phyloP scores from a whole-genome alignment of 352 stramenopile species.

The Phytophthora idaei region DNA sequence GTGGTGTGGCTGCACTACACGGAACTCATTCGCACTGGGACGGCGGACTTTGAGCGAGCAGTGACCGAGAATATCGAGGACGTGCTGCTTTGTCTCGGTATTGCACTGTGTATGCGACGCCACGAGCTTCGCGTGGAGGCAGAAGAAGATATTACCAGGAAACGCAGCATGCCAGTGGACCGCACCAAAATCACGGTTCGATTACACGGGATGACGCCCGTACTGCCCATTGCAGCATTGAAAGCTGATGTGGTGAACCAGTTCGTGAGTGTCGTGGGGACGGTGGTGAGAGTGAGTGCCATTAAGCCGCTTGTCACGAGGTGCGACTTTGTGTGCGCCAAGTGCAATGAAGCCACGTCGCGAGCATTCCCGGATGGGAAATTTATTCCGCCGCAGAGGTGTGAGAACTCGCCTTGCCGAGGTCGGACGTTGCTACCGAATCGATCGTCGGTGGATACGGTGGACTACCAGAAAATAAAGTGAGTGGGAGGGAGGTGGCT shows the following conservation, averaged over 20 bases:
- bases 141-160: conserved; percentile 50
- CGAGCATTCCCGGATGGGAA: conserved; percentile 83
- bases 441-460: conserved; percentile 83
- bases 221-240: conserved; percentile 68
- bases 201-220: conserved; percentile 68
- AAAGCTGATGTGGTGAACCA: conserved; percentile 81
- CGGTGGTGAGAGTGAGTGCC: conserved; percentile 81
- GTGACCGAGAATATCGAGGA: conserved; percentile 64
- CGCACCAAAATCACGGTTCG: conserved; percentile 63
- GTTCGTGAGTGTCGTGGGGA: conserved; percentile 78
- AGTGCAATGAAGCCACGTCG: conserved; percentile 77
- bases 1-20: conserved; percentile 60
- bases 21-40: conserved; percentile 53
- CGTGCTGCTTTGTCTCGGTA: conserved; percentile 65
- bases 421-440: conserved; percentile 78
- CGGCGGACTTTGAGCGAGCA: conserved; percentile 58
- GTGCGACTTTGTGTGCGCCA: conserved; percentile 88
- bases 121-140: conserved; percentile 60
- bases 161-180: conserved; percentile 50
- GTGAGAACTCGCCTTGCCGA: conserved; percentile 67
- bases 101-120: conserved; percentile 68
- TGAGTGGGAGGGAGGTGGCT: conserved; percentile 27
- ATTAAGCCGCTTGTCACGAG: conserved; percentile 87
- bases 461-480: conserved; percentile 93
- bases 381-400: conserved; percentile 67